These are phyloP conservation scores for Cystobasidium sp. DNA, from an alignment of 1,284 basidiomycete genomes.

Conservation along the genomic window DNA sequence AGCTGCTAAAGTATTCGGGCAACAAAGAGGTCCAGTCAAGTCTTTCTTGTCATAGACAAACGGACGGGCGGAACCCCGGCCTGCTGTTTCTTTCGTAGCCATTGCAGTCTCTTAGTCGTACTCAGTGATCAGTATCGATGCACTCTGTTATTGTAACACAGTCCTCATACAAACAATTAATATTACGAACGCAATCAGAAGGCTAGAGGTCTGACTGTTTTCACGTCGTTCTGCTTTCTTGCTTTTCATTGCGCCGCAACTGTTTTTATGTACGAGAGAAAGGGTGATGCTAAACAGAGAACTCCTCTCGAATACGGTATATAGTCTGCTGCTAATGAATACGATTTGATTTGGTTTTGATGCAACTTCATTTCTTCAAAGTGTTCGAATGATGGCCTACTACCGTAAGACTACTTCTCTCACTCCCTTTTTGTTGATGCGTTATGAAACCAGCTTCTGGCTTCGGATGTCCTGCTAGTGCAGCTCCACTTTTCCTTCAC, in stretches of 20 bases:
- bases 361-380: not conserved
- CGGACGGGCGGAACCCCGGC: no score
- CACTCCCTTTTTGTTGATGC: no score
- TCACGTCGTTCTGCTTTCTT: not conserved
- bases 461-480: no score
- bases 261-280: conserved; percentile 6
- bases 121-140: not conserved
- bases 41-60: conserved; percentile 12
- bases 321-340: not conserved
- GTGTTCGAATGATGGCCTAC: no score
- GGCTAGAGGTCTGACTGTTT: not conserved
- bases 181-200: not conserved
- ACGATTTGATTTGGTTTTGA: not conserved
- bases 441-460: no score
- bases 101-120: not conserved
- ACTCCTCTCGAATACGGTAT: conserved; percentile 6
- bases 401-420: no score
- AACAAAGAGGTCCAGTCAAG: conserved; percentile 18
- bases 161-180: not conserved
- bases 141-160: conserved; percentile 14
- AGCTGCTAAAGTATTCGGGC: not conserved
- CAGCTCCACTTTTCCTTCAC: not conserved
- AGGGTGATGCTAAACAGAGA: conserved; percentile 13
- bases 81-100: no score
- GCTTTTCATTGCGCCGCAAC: not conserved